Percentiles rank a stretch among this genome's conserved stretches.
phyloP scores from a whole-genome alignment of 2,329 filamentous ascomycete genomes.

The Cordyceps tenuipes region DNA sequence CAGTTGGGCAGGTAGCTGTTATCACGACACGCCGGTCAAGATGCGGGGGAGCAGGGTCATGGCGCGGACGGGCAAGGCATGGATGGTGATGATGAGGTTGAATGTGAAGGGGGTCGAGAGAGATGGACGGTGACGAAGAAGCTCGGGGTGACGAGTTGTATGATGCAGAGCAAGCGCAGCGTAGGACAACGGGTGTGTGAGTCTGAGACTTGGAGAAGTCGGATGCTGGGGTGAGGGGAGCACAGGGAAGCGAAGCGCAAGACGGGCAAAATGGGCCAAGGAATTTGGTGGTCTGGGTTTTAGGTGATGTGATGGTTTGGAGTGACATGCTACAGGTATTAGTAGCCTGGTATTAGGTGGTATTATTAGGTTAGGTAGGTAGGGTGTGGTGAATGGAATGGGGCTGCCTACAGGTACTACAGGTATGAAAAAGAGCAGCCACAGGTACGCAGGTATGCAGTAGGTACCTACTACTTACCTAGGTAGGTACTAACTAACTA shows the following conservation, averaged over 20 bases:
- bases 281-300: background rate
- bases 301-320: background rate
- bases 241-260: background rate
- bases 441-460: too few relatives aligned
- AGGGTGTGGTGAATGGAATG: too few relatives aligned
- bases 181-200: background rate
- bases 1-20: background rate
- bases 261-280: too few relatives aligned
- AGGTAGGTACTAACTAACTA: too few relatives aligned
- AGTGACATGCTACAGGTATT: background rate
- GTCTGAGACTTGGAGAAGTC: background rate
- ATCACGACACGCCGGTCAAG: slow-evolving; percentile 10
- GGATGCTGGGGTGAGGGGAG: background rate
- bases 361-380: too few relatives aligned
- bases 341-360: too few relatives aligned
- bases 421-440: too few relatives aligned
- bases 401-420: too few relatives aligned
- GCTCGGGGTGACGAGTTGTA: background rate
- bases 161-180: background rate
- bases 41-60: slow-evolving; percentile 11
- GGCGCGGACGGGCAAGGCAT: background rate
- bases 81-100: background rate
- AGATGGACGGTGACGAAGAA: background rate
- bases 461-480: too few relatives aligned
- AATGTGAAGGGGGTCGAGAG: background rate